These are phyloP conservation scores for Blepharisma stoltei DNA, from an alignment of 73 alveolate genomes.

Conservation along the genomic window DNA sequence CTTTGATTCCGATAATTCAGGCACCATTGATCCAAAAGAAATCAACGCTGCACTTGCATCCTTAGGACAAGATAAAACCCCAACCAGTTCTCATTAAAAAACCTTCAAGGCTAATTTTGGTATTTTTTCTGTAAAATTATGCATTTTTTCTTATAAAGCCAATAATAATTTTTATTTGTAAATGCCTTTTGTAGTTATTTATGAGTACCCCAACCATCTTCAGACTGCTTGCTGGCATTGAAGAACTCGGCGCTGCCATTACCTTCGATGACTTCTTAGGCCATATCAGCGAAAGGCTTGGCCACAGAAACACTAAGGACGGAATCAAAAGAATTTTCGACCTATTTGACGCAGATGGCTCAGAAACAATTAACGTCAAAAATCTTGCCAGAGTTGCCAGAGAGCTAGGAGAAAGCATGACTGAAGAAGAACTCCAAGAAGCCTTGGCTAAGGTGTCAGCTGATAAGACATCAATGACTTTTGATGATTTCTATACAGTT, in stretches of 20 bases:
- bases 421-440: slow-evolving; percentile 52
- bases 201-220: slow-evolving; percentile 38
- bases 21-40: slow-evolving; percentile 37
- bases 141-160: too few relatives aligned
- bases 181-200: too few relatives aligned
- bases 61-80: slow-evolving; percentile 45
- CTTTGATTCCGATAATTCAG: slow-evolving; percentile 28
- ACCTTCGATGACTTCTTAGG: slow-evolving; percentile 65
- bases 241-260: slow-evolving; percentile 36
- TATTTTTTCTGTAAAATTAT: too few relatives aligned
- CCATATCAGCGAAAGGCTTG: slow-evolving; percentile 39
- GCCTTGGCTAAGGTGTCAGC: too few relatives aligned
- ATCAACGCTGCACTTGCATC: slow-evolving; percentile 33
- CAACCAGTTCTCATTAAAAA: too few relatives aligned
- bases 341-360: slow-evolving; percentile 51
- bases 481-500: too few relatives aligned
- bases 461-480: too few relatives aligned
- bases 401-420: slow-evolving; percentile 45
- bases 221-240: slow-evolving; percentile 31
- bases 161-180: too few relatives aligned
- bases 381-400: slow-evolving; percentile 41
- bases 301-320: slow-evolving; percentile 41
- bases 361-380: slow-evolving; percentile 41
- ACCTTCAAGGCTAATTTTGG: too few relatives aligned
- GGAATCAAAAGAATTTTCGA: slow-evolving; percentile 48